Conservation (phyloP, 495 filamentous ascomycete species). For the Schizothecium vesticola region DNA sequence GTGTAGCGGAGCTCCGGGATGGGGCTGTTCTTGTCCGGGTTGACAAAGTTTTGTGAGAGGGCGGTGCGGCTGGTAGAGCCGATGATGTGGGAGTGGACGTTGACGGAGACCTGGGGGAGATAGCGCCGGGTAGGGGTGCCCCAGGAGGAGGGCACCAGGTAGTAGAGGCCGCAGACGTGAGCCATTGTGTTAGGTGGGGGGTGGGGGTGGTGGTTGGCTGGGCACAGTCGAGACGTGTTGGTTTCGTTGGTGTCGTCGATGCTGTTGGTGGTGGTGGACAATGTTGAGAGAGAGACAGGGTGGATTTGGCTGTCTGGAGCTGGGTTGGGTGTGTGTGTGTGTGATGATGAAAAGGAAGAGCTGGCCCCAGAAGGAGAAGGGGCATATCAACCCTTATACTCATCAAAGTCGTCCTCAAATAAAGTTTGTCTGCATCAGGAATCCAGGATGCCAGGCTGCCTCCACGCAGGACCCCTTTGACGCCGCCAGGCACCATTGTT, state of each 20-base stretch:
- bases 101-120: slow-evolving; percentile 50
- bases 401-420: not conserved
- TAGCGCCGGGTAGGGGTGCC: slow-evolving; percentile 26
- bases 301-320: not conserved
- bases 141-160: not conserved
- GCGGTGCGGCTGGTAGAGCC: slow-evolving; percentile 52
- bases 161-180: slow-evolving; percentile 26
- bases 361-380: not conserved
- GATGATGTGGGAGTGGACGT: slow-evolving; percentile 49
- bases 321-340: not conserved
- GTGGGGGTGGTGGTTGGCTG: not conserved
- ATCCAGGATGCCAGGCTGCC: not conserved
- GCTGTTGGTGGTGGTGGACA: not conserved
- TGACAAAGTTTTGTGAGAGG: slow-evolving; percentile 58
- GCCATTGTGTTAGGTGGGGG: not conserved
- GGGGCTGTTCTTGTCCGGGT: slow-evolving; percentile 35
- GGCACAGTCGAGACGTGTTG: not conserved
- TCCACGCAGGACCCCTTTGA: not conserved
- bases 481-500: not conserved
- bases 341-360: not conserved
- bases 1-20: slow-evolving; percentile 51
- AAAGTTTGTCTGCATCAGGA: not conserved
- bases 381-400: not conserved
- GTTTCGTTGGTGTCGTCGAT: not conserved
- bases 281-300: not conserved